Evolutionary conservation across 495 filamentous ascomycete species (phyloP), one percentile per base, ranked within the genome.

Genomic region (Jackrogersella minutella): DNA sequence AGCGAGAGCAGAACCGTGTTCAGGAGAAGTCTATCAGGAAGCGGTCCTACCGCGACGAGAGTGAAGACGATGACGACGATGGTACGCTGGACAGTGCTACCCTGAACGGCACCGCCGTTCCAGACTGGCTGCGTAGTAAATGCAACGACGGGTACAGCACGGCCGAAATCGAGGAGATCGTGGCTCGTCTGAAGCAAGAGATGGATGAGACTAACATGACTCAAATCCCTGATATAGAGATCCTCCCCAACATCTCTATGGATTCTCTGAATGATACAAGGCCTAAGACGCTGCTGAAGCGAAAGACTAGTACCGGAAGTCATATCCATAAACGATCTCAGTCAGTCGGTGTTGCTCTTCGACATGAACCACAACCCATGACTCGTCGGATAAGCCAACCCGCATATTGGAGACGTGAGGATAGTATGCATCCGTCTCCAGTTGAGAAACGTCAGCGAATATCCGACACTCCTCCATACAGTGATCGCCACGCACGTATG

Each of bases 181-280:
- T 81, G 11, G 61, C 54, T 10, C 63, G 69, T 0, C 71, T 84
- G 5, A 62, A 73, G 43, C 16, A 39, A 0, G 77, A 80, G 22
- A 65, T 85, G 11, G 44, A 74, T 0, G 37, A 53, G 9, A 62
- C 64, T 0, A 44, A 34, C 2, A 68, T 79, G 6, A 17, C 14
- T 6, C 58, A 69, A 9, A 86, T 91, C 37, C 89, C 89, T 0
- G 88, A 90, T 65, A 81, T 92, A 31, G 89, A 91, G 71, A 83
- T 92, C 26, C 73, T 92, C 16, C 88, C 89, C 4, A 80, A 79
- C 21, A 86, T 87, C 54, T 36, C 63, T 5, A 65, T 37, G 28
- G 73, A 74, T n/a, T 47, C 44, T 9, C 14, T 53, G 16, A 62
- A 66, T 9, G 44, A 39, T 21, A 30, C 58, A 6, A 69, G 65